Conservation (phyloP, 2,329 filamentous ascomycete genomes). For the Fusarium proliferatum region DNA sequence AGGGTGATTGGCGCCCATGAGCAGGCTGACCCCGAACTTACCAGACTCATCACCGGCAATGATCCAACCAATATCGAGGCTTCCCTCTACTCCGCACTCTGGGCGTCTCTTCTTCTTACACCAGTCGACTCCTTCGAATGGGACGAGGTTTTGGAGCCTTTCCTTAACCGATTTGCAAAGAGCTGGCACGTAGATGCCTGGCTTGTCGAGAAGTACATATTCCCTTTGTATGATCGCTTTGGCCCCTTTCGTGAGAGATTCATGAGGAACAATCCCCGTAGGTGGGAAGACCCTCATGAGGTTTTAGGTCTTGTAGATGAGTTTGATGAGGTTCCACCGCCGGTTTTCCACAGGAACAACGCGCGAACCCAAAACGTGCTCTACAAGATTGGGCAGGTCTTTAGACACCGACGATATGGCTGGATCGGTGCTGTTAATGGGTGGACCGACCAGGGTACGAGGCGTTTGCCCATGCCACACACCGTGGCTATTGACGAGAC, state of each 20-base stretch:
- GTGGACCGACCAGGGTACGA: conserved; percentile 72
- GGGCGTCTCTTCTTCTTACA: conserved; percentile 72
- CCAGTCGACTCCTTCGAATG: conserved; percentile 61
- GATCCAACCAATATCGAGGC: conserved; percentile 59
- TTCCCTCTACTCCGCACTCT: conserved; percentile 78
- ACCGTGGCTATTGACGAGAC: conserved; percentile 44
- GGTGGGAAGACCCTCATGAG: conserved; percentile 47
- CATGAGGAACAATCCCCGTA: conserved; percentile 42
- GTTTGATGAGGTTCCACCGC: conserved; percentile 56
- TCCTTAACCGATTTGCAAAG: conserved; percentile 62
- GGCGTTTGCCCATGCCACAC: conserved; percentile 43
- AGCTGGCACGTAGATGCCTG: conserved; percentile 72
- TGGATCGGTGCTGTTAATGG: conserved; percentile 87
- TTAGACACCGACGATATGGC: conserved; percentile 81
- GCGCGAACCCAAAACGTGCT: conserved; percentile 41
- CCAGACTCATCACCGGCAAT: conserved; percentile 51
- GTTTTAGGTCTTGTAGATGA: conserved; percentile 53
- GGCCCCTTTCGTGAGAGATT: conserved; percentile 46
- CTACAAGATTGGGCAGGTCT: conserved; percentile 84
- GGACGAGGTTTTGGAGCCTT: conserved; percentile 71
- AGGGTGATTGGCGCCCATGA: conserved; percentile 47
- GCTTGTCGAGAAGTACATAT: conserved; percentile 73
- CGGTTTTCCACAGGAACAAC: conserved; percentile 47
- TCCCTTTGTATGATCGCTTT: conserved; percentile 68
- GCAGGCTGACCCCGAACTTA: conserved; percentile 44